phyloP scores from a whole-genome alignment of 371 early-diverging fungal genomes.

The Saksenaea vasiformis region DNA sequence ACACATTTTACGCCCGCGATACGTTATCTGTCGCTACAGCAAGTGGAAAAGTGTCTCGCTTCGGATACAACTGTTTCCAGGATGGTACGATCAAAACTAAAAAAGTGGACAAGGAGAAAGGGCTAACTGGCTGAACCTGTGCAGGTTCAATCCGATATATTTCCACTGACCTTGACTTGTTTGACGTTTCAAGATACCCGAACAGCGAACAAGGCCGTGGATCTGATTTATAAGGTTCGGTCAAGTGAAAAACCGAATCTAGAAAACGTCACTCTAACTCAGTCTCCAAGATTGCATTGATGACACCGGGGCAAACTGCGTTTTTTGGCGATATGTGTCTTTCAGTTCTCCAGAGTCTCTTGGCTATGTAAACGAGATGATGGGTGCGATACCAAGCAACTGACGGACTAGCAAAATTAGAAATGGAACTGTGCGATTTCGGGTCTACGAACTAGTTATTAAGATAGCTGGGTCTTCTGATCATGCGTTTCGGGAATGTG shows the following conservation, averaged over 20 bases:
- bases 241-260: background rate
- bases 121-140: background rate
- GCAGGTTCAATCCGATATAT: slow-evolving; percentile 44
- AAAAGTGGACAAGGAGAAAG: background rate
- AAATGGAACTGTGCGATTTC: slow-evolving; percentile 46
- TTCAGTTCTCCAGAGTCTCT: background rate
- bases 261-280: background rate
- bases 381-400: slow-evolving; percentile 6
- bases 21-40: slow-evolving; percentile 40
- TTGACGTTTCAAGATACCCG: slow-evolving; percentile 48
- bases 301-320: background rate
- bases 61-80: slow-evolving; percentile 18
- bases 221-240: slow-evolving; percentile 35
- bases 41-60: slow-evolving; percentile 44
- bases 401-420: slow-evolving; percentile 22
- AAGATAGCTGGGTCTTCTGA: slow-evolving; percentile 41
- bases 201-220: slow-evolving; percentile 41
- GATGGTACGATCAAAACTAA: slow-evolving; percentile 22
- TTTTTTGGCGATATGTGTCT: background rate
- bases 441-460: slow-evolving; percentile 51
- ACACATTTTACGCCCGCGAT: slow-evolving; percentile 46
- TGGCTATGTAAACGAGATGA: background rate
- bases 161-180: slow-evolving; percentile 32
- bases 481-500: slow-evolving; percentile 38
- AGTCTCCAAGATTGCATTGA: background rate